A percentile compares a stretch with the other conserved stretches of the same genome.
Conservation (phyloP, 2,329 filamentous ascomycete genomes). For the Botrytis pseudocinerea region DNA sequence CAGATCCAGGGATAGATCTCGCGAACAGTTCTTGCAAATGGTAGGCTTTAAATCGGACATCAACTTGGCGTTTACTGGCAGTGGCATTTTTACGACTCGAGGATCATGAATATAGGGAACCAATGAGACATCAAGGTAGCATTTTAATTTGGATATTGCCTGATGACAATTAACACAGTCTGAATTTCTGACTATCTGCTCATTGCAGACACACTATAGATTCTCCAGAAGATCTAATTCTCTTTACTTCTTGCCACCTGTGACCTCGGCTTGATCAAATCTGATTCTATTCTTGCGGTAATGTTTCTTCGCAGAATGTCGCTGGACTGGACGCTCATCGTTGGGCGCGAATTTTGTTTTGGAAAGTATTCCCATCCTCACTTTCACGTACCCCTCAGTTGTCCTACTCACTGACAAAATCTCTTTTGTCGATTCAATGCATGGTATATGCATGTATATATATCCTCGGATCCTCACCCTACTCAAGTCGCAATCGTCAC, state of each 20-base stretch:
- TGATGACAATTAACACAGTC: background rate
- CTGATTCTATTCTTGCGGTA: conserved; percentile 5
- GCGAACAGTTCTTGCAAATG: background rate
- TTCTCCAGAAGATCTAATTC: background rate
- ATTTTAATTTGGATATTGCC: background rate
- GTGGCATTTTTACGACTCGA: conserved; percentile 7
- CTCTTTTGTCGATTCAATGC: background rate
- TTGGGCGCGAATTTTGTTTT: conserved; percentile 3
- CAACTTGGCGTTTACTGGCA: background rate
- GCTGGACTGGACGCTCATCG: background rate
- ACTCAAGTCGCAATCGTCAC: conserved; percentile 28
- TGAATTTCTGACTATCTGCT: conserved; percentile 1
- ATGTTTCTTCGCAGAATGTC: conserved; percentile 9
- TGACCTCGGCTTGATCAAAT: background rate
- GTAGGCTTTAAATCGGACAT: background rate
- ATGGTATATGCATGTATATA: background rate
- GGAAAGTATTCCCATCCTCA: background rate
- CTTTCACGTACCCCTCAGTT: background rate
- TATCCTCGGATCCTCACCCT: background rate
- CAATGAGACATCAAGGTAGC: background rate
- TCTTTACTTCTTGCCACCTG: background rate
- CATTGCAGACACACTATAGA: background rate
- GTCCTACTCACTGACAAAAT: background rate
- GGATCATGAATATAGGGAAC: background rate
- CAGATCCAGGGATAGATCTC: background rate